A percentile compares a stretch with the other conserved stretches of the same genome.
phyloP scores from a whole-genome alignment of 768 basidiomycete species.

The Termitomyces sp. region DNA sequence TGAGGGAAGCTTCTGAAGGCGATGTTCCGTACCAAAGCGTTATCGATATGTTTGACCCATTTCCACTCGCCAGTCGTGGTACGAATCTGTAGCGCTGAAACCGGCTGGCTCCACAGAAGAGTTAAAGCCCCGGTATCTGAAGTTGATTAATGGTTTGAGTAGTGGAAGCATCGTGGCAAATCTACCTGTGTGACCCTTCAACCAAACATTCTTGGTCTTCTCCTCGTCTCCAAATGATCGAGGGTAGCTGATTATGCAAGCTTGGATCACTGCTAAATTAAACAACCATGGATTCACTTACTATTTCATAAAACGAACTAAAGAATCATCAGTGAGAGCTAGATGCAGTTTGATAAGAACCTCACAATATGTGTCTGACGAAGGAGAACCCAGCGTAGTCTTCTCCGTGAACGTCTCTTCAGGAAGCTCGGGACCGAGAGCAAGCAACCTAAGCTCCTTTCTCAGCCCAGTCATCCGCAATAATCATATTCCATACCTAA shows the following conservation, averaged over 20 bases:
- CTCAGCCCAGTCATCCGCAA: not conserved
- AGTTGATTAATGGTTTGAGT: not conserved
- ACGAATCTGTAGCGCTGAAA: constrained; percentile 41
- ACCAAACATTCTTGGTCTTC: constrained; percentile 41
- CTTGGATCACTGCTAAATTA: constrained; percentile 29
- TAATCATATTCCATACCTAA: constrained; percentile 38
- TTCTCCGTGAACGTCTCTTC: constrained; percentile 38
- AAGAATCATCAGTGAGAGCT: constrained; percentile 29
- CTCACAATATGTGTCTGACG: constrained; percentile 33
- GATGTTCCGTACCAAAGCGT: constrained; percentile 31
- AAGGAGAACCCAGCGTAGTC: constrained; percentile 31
- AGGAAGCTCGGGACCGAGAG: constrained; percentile 40
- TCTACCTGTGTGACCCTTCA: constrained; percentile 48
- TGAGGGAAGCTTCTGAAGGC: not conserved
- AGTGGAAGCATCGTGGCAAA: not conserved
- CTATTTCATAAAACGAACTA: constrained; percentile 49
- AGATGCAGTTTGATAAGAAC: not conserved
- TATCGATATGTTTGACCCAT: constrained; percentile 43
- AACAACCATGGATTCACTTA: constrained; percentile 16
- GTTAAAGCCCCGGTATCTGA: constrained; percentile 23
- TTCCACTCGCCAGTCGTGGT: constrained; percentile 38
- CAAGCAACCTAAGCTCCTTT: constrained; percentile 23
- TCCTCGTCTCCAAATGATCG: constrained; percentile 38
- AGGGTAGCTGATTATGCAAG: constrained; percentile 30
- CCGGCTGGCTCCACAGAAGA: constrained; percentile 45